Base-by-base conservation (phyloP, 139 green algal species). In the Chlamydomonas eustigma region DNA sequence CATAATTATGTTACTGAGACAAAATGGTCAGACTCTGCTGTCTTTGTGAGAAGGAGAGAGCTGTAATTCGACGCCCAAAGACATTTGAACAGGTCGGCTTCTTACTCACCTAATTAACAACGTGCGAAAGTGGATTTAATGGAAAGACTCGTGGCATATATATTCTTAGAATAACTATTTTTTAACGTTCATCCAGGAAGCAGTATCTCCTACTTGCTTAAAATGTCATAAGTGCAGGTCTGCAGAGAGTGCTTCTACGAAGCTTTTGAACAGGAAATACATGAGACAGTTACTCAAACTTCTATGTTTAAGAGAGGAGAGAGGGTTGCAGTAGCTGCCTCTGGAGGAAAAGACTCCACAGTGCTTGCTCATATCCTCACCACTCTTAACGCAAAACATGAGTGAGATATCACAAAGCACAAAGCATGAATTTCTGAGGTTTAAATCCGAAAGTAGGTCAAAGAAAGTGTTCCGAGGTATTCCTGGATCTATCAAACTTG, bases 281-380 rank as follows among this genome's bases (percentile, higher is more conserved):
- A 99, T 63, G n/a, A 90, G 31, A 97, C 93, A 3, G 98, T 99
- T 39, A 64, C 87, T 0, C 38, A 37, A 4, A 87, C 88, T 50
- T 69, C 71, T 0, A 85, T 99, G 33, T 98, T 99, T 81, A 82
- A 77, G 5, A 51, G 67, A 0, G 96, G 95, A 1, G 91, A 99
- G 58, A 78, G 87, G 2, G 90, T 99, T 1, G 95, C 95, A 0
- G 76, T 99, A 30, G 95, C 82, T 1, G 95, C 96, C 1, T 97
- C 92, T 3, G 92, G 91, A 30, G 93, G 93, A 71, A 97, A 98
- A 82, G 95, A 99, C 81, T 98, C 93, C 0, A 99, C 95, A 0
- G 95, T 99, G 69, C 87, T 99, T 25, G 94, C 94, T 0, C 91
- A 99, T 76, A 81, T 98, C n/a, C 37, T 99, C 25, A 95, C 90